Conservation (phyloP, 2,329 filamentous ascomycete species). For the Claviceps paspali region DNA sequence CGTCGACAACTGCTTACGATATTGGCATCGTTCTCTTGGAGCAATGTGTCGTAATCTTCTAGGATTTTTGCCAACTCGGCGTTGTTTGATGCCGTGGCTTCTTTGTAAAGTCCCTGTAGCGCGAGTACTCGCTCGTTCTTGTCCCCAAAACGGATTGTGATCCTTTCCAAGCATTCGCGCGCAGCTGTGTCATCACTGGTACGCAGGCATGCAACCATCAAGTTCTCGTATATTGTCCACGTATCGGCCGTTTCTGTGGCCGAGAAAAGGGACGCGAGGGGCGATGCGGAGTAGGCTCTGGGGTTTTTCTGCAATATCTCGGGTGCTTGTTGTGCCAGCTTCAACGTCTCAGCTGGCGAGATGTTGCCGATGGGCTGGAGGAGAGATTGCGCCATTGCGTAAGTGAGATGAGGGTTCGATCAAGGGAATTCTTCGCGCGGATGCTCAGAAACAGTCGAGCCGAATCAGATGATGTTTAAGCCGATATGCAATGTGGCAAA, state of each 20-base stretch:
- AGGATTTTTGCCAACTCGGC: slow-evolving; percentile 54
- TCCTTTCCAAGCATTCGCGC: slow-evolving; percentile 55
- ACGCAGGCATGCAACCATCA: slow-evolving; percentile 69
- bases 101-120: slow-evolving; percentile 66
- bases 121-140: slow-evolving; percentile 79
- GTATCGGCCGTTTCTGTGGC: slow-evolving; percentile 58
- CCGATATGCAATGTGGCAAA: too few relatives aligned
- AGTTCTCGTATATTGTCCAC: slow-evolving; percentile 77
- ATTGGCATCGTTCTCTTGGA: slow-evolving; percentile 62
- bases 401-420: background rate
- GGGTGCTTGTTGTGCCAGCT: slow-evolving; percentile 47
- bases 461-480: too few relatives aligned
- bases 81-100: slow-evolving; percentile 58
- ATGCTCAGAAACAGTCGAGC: too few relatives aligned
- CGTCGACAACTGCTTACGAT: slow-evolving; percentile 42
- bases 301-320: slow-evolving; percentile 37
- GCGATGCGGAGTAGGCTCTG: slow-evolving; percentile 38
- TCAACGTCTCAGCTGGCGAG: slow-evolving; percentile 37
- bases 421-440: background rate
- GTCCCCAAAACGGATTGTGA: slow-evolving; percentile 67
- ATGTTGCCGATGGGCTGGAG: slow-evolving; percentile 42
- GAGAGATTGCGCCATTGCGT: slow-evolving; percentile 34
- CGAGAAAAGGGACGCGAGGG: slow-evolving; percentile 36
- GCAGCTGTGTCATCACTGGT: slow-evolving; percentile 73
- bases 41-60: slow-evolving; percentile 59